Percentiles rank a stretch among this genome's conserved stretches.
phyloP scores from a whole-genome alignment of 768 basidiomycete genomes.

The Leccinum truebloodii region DNA sequence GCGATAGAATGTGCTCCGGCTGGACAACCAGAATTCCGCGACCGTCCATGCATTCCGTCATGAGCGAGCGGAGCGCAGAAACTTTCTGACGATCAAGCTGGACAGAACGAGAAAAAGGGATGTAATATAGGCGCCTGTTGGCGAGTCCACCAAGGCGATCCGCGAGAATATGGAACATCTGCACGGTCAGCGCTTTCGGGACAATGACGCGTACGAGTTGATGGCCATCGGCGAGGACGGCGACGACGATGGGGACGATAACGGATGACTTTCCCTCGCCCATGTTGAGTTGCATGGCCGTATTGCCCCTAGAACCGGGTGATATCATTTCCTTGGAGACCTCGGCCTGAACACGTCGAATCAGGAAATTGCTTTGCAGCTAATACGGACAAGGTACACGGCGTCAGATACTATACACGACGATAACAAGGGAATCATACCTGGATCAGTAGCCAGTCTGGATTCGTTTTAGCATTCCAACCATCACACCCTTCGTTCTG shows the following conservation, averaged over 20 bases:
- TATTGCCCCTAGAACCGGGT: conserved; percentile 33
- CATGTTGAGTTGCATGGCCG: conserved; percentile 46
- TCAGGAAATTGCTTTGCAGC: conserved; percentile 21
- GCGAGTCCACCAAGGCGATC: conserved; percentile 33
- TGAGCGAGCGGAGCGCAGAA: conserved; percentile 5
- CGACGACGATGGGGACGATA: conserved; percentile 35
- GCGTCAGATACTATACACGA: background rate
- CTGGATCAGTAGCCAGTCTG: conserved; percentile 49
- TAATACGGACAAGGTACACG: conserved; percentile 20
- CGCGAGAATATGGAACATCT: conserved; percentile 36
- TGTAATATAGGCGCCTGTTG: conserved; percentile 34
- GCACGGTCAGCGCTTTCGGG: conserved; percentile 29
- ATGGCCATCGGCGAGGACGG: conserved; percentile 29
- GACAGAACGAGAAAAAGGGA: conserved; percentile 34
- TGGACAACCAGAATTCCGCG: conserved; percentile 47
- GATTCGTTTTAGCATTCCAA: conserved; percentile 14
- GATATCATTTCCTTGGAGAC: conserved; percentile 36
- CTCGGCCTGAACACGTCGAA: conserved; percentile 17
- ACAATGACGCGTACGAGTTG: conserved; percentile 27
- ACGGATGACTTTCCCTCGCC: conserved; percentile 27
- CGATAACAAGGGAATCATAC: conserved; percentile 18
- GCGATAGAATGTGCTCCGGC: conserved; percentile 14
- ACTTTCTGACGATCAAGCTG: background rate
- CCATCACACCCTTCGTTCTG: conserved; percentile 24
- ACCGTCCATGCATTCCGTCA: conserved; percentile 33